Conservation (phyloP, 2,329 filamentous ascomycete species). For the Karstenula rhodostoma region DNA sequence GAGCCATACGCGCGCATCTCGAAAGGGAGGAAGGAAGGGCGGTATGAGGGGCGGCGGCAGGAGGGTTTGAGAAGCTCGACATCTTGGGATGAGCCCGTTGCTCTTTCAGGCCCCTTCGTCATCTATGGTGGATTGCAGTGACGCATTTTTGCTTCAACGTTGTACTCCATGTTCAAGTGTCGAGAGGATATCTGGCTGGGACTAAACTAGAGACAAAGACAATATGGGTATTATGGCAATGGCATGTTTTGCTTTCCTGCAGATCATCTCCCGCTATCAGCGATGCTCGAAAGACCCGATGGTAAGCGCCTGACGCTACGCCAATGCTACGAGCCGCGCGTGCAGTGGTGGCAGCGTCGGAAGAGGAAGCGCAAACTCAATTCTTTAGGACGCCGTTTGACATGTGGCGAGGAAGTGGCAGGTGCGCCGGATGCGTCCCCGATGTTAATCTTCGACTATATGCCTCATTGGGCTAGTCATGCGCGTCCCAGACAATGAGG, state of each 20-base stretch:
- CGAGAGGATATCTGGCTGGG: no score
- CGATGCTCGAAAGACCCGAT: background rate
- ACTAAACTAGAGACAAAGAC: no score
- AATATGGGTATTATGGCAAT: no score
- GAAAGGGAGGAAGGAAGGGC: no score
- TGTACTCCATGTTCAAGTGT: no score
- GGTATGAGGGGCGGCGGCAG: no score
- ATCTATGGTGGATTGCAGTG: no score
- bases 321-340: conserved; percentile 1
- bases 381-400: background rate
- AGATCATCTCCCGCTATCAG: background rate
- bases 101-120: no score
- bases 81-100: no score
- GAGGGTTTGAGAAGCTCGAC: no score
- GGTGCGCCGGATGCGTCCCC: background rate
- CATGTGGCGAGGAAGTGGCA: background rate
- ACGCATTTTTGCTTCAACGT: no score
- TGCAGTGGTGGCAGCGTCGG: background rate
- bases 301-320: background rate
- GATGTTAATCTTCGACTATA: background rate
- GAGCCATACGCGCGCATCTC: no score
- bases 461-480: background rate
- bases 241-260: background rate
- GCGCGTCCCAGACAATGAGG: background rate
- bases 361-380: conserved; percentile 2